Evolutionary conservation across 225 moss, liverwort and hornwort species (phyloP), one percentile per base, ranked within the genome.

Genomic region (Sphagnum tenellum): DNA sequence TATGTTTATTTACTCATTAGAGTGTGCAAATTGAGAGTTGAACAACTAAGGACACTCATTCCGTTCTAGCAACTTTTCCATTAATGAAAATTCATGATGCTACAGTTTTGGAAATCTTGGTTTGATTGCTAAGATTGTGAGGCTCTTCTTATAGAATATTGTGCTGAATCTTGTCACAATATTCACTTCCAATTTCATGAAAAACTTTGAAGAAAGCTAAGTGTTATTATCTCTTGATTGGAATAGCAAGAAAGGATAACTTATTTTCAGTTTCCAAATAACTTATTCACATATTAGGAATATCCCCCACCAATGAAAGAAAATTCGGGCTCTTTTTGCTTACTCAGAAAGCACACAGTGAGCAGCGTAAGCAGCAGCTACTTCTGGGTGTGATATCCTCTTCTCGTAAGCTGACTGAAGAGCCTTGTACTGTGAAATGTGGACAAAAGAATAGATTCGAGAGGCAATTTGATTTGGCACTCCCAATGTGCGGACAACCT

Each of bases 311-410:
- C 29, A n/a, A 51, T 11, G 2, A 64, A 51, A 49, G 10, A 53
- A 13, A 4, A 66, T 47, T 29, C 10, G 5, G 49, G 13, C 46
- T 52, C 59, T 52, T 52, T 2, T n/a, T 3, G 13, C 81, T 83
- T 70, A 92, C 92, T 85, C 85, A 2, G 92, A 88, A 9, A 89
- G 72, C 46, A 86, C 79, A 44, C 77, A 91, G 59, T 91, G 90
- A 9, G 71, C 90, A 14, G 90, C 88, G 46, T 83, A 92, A 8
- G 87, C 87, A 6, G 92, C 92, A 62, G 92, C 88, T 64, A 83
- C 88, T 48, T 75, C 89, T 12, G 83, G 81, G 65, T 80, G 59
- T 61, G 66, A n/a, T 60, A 52, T 67, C 49, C 63, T 61, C 51
- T 29, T 72, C 63, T 72, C 66, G 64, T 74, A 66, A 45, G 85